Evolutionary conservation across 192 early-diverging fungal genomes (phyloP), one percentile per base, ranked within the genome.

Genomic region (Podila epicladia): DNA sequence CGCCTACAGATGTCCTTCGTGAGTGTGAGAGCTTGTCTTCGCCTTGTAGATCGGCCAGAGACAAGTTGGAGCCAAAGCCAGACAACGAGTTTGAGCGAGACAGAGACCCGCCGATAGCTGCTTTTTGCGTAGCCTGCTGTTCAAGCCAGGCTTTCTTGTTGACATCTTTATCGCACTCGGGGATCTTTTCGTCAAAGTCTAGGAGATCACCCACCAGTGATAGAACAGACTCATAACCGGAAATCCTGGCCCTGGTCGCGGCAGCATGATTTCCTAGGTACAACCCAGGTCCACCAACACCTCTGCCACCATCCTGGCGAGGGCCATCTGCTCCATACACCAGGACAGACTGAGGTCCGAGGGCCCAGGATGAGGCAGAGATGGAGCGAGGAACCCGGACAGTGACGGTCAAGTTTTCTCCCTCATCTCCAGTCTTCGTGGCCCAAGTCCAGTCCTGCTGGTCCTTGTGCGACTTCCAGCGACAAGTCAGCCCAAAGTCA

Each of bases 191-290:
- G 28, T 80, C 77, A 60, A 80, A 80, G 32, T 80, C 77, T 0
- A 80, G 51, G 12, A 80, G 13, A 19, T 80, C 77, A 13, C 71
- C 67, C 0, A 80, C 71, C 28, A 80, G 29, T 15, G 77, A 80
- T 8, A 80, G 31, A 1, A 80, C 77, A 9, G 77, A 37, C 32
- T 80, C 77, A 28, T 80, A 80, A 1, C 77, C 77, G 5, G 77
- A 80, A 26, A 80, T 80, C 13, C 77, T 31, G 31, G 77, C 77
- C 15, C 77, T 33, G 0, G 77, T 80, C 13, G 77, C 77, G 3
- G 77, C 77, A 3, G 77, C 77, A 55, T 80, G 77, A n/a, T 80
- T 80, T 19, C 77, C 77, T 33, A 80, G 48, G 41, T 80, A 80
- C 19, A 80, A 31, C 8, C 77, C 77, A 9, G 77, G 77, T 4